Evolutionary conservation across 805 yeast genomes (phyloP).

Genomic region (Lipomyces anomalus): DNA sequence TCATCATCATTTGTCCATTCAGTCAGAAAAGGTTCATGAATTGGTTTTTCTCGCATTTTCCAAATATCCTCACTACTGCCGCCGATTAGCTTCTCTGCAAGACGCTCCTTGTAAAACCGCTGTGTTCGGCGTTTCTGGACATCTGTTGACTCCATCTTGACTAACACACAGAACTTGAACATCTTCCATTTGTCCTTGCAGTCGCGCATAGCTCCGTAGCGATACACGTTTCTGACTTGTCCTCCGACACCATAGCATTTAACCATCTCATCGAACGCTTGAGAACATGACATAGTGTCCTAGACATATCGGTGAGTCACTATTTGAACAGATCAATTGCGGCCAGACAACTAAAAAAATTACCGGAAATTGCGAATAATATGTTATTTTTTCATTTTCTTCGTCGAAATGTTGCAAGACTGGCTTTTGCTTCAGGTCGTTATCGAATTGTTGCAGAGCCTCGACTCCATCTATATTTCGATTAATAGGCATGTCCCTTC

Average conservation of each 20-base stretch:
- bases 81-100: conserved; percentile 48
- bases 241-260: conserved; percentile 90
- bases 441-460: too few species aligned
- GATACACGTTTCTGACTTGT: conserved; percentile 73
- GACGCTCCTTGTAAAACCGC: conserved; percentile 59
- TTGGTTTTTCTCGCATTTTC: conserved; percentile 43
- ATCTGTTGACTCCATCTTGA: conserved; percentile 52
- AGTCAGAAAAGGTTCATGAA: conserved; percentile 40
- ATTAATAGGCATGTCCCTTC: too few species aligned
- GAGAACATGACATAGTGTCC: conserved; percentile 62
- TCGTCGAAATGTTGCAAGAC: too few species aligned
- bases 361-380: too few species aligned
- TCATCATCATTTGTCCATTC: neutral
- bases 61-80: conserved; percentile 87
- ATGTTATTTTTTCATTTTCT: too few species aligned
- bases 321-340: too few species aligned
- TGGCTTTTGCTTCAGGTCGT: too few species aligned
- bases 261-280: conserved; percentile 80
- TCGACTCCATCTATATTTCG: too few species aligned
- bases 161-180: conserved; percentile 70
- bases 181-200: conserved; percentile 68
- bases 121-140: conserved; percentile 50
- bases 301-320: too few species aligned
- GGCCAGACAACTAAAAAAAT: too few species aligned
- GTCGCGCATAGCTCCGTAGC: conserved; percentile 70